Percentiles rank a stretch among this genome's conserved stretches.
Conservation (phyloP, 2,329 filamentous ascomycete genomes). For the Ceratocystis variospora region DNA sequence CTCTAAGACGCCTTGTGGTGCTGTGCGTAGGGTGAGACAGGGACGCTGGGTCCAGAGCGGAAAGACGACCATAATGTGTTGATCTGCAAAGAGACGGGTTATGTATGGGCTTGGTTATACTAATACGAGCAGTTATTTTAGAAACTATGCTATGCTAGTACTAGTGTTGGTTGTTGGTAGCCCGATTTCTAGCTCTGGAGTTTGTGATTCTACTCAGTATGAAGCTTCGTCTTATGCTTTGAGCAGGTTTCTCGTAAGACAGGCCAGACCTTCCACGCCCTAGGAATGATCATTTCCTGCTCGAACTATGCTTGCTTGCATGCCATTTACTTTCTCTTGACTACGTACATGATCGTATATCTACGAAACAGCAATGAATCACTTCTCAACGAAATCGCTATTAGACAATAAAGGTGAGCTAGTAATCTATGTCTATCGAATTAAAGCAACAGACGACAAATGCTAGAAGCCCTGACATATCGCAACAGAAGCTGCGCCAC, state of each 20-base stretch:
- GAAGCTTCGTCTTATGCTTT: background rate
- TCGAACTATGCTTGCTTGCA: background rate
- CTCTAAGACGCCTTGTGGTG: constrained; percentile 25
- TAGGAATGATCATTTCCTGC: background rate
- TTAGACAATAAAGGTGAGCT: constrained; percentile 28
- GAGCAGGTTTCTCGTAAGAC: background rate
- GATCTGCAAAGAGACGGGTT: background rate
- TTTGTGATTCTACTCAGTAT: background rate
- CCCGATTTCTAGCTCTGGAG: background rate
- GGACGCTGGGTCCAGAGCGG: background rate
- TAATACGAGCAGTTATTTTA: background rate
- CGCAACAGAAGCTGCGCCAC: constrained; percentile 31
- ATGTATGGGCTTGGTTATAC: no score
- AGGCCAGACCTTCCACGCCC: background rate
- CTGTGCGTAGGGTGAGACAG: no score
- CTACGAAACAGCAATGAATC: background rate
- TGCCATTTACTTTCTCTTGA: background rate
- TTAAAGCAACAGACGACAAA: constrained; percentile 70
- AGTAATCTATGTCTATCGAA: constrained; percentile 59
- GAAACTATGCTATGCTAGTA: background rate
- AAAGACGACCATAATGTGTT: background rate
- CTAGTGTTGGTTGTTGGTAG: background rate
- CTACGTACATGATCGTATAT: background rate
- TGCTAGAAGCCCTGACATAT: constrained; percentile 58
- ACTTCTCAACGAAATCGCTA: background rate